Evolutionary conservation across 371 early-diverging fungal genomes (phyloP), one percentile per base, ranked within the genome.

Genomic region (Lichtheimia ornata): DNA sequence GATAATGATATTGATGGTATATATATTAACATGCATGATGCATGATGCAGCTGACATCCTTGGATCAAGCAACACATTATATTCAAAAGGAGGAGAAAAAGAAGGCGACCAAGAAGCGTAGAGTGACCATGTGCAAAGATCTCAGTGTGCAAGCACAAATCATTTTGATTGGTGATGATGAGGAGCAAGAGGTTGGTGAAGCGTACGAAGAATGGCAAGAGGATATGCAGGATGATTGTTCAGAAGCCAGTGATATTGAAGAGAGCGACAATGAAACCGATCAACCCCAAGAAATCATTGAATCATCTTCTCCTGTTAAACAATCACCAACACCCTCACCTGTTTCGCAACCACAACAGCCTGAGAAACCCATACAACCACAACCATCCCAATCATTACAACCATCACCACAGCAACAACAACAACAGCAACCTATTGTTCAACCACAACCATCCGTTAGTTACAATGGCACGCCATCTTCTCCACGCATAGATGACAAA

Each of bases 201-300:
- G 61, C 64, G 13, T 71, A 64, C 41, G 67, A 71, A 43, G 71
- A 70, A 44, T 80, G 71, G 71, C 66, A 71, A 18, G 80, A 76
- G 40, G 66, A 69, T 9, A 74, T 79, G 76, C 58, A 56, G 2
- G 56, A 61, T 27, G 66, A 72, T 35, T 56, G 55, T 22, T 25
- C 54, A 14, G 35, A 47, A 5, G 47, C 40, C 4, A 49, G 18
- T 17, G 61, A 61, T 9, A 49, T 53, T 3, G 64, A 60, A 24
- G 54, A 61, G 1, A 53, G 45, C 14, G 54, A 61, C 17, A 42
- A 45, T 20, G 27, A 25, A 11, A 11, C 52, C n/a, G 25, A 57
- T 18, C 25, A 45, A 18, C 9, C 25, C 22, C 24, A 15, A 53
- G 22, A 27, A 53, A 12, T 22, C 4, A 4, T 15, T 7, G 44